Evolutionary conservation across 805 yeast genomes (phyloP), one percentile per base, ranked within the genome.

Genomic region (Lipomyces chichibuensis): DNA sequence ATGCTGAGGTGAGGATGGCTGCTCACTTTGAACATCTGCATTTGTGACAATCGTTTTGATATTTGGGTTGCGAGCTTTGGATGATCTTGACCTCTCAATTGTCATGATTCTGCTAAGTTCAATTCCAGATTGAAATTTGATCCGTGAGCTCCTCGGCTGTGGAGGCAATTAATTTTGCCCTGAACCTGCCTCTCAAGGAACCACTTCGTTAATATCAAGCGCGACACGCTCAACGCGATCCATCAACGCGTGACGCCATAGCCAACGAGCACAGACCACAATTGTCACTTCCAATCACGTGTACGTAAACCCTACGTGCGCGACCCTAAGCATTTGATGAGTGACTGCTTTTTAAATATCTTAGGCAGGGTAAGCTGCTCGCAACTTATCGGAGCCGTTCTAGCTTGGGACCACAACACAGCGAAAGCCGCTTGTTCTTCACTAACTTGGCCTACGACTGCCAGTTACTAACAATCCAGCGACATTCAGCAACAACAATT

Each of bases 401-500:
- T 17, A 9, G 49, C 49, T 17, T 7, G 25, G 49, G 25, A n/a
- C 49, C 49, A 43, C 49, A 43, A 43, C 49, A 43, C 20, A 43
- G 20, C 49, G n/a, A 5, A n/a, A 43, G 23, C 49, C 3, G 49
- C 23, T 23, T 5, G 23, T n/a, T n/a, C 49, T 1, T 17, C 49
- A 17, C 49, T 17, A n/a, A 43, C 39, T 14, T 11, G 39, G 23
- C 20, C 13, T 43, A n/a, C 43, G 17, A 37, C 43, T 37, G 43
- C 17, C 14, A n/a, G 49, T 43, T 43, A n/a, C 49, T 5, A n/a
- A 43, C 20, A 3, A n/a, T n/a, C 14, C 49, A n/a, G 20, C 8
- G 33, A 8, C 14, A 43, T 52, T 61, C 53, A 53, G 27, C 60
- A 58, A 57, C 66, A 59, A 25, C n/a, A 35, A 23, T 33, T 52